Evolutionary conservation across 805 yeast species (phyloP), one percentile per base, ranked within the genome.

Genomic region (Henningerozyma blattae): DNA sequence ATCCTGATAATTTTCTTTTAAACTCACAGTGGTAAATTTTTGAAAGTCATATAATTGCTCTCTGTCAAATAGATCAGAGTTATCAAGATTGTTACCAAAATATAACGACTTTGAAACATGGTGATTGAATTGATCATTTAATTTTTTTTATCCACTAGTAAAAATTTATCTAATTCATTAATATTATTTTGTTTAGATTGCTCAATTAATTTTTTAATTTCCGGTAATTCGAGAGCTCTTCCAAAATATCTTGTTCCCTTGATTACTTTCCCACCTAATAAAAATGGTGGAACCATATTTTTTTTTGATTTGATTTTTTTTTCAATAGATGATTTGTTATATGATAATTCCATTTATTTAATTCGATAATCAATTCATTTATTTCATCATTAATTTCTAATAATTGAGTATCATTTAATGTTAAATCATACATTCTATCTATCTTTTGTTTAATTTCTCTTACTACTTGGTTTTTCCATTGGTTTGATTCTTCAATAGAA

Each of bases 181-280:
- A n/a, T n/a, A n/a, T n/a, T 15, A 25, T 39, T 35, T 15, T 32
- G 25, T 26, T 46, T 30, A 35, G 48, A 44, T 28, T 63, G 56
- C 27, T 61, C 52, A 15, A 74, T 40, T 16, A 70, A 40, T 37
- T 65, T 65, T 34, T 65, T 60, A 6, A 80, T 87, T 40, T 82
- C 95, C 0, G 85, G 80, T 7, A 86, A 57, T 29, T 84, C 89
- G 34, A 72, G 65, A 0, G 95, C 94, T 32, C 94, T 58, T 0
- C 96, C 96, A 56, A 74, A 87, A 54, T 81, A 87, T 35, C 79
- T 59, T 42, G 73, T 74, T 1, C 85, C 85, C 27, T 67, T 61
- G 1, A 70, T 50, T 2, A 46, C 34, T 18, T 54, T 58, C 5
- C 56, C 55, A 16, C 45, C 41, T 7, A 41, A 25, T 14, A 37